These are phyloP conservation scores for Diversispora eburnea DNA, from an alignment of 192 early-diverging fungal species.

Conservation along the genomic window DNA sequence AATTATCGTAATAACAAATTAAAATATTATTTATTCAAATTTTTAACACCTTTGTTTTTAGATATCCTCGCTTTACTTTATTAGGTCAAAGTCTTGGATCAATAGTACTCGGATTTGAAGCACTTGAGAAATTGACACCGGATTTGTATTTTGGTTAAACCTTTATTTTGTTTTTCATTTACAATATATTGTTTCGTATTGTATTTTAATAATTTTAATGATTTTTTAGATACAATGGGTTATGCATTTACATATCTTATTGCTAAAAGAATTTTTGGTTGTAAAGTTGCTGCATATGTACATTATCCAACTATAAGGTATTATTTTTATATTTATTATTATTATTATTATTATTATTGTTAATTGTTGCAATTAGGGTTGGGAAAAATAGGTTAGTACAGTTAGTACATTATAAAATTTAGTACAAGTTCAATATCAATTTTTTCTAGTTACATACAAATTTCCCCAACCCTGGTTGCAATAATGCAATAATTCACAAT, in stretches of 20 bases:
- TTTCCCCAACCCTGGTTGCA: no score
- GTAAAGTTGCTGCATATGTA: conserved; percentile 76
- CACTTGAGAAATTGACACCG: conserved; percentile 60
- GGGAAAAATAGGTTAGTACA: no score
- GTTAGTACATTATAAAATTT: no score
- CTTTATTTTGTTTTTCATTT: not conserved
- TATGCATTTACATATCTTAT: conserved; percentile 93
- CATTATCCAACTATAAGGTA: conserved; percentile 95
- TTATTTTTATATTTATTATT: conserved; percentile 35
- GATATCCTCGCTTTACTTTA: conserved; percentile 79
- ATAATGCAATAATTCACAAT: no score
- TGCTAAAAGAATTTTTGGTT: conserved; percentile 53
- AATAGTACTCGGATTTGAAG: conserved; percentile 69
- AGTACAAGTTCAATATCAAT: no score
- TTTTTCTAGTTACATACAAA: no score
- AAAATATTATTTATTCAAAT: not conserved
- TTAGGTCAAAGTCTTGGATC: conserved; percentile 86
- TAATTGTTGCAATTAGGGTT: not conserved
- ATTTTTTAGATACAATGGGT: conserved; percentile 80
- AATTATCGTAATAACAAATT: not conserved
- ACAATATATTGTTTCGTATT: no score
- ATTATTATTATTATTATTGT: not conserved
- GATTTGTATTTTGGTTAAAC: conserved; percentile 79
- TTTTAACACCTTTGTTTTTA: conserved; percentile 28
- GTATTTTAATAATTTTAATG: not conserved